Conservation (phyloP, 108 stramenopile genomes). For the Craspedostauros australis region DNA sequence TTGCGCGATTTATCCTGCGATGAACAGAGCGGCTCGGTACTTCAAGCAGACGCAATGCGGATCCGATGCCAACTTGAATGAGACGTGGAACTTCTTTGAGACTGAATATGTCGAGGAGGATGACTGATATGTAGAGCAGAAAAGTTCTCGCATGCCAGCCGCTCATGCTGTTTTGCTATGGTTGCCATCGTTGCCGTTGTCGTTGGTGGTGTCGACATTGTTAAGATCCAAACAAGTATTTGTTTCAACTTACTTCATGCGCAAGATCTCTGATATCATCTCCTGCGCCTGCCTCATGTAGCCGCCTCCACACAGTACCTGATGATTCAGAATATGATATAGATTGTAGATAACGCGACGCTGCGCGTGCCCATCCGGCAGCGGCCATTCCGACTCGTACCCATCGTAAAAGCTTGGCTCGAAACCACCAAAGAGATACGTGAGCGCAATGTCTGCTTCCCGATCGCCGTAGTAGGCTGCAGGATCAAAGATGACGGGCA, state of each 20-base stretch:
- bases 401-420: conserved; percentile 57
- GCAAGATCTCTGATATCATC: conserved; percentile 66
- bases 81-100: too few relatives aligned
- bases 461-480: conserved; percentile 82
- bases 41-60: too few relatives aligned
- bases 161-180: too few relatives aligned
- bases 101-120: too few relatives aligned
- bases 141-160: too few relatives aligned
- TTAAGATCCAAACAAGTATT: too few relatives aligned
- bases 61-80: too few relatives aligned
- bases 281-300: conserved; percentile 56
- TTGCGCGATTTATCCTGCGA: too few relatives aligned
- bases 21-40: too few relatives aligned
- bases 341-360: conserved; percentile 64
- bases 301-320: conserved; percentile 72
- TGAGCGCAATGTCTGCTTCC: conserved; percentile 67
- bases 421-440: conserved; percentile 74
- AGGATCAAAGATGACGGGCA: conserved; percentile 77
- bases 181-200: too few relatives aligned
- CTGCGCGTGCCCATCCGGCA: conserved; percentile 41
- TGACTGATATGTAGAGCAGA: too few relatives aligned
- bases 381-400: conserved; percentile 67
- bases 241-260: conserved; percentile 18
- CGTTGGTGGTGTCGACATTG: too few relatives aligned
- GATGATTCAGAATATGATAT: conserved; percentile 77